These are phyloP conservation scores for Quercus suber DNA, from an alignment of 306 rosid genomes.

Conservation along the genomic window DNA sequence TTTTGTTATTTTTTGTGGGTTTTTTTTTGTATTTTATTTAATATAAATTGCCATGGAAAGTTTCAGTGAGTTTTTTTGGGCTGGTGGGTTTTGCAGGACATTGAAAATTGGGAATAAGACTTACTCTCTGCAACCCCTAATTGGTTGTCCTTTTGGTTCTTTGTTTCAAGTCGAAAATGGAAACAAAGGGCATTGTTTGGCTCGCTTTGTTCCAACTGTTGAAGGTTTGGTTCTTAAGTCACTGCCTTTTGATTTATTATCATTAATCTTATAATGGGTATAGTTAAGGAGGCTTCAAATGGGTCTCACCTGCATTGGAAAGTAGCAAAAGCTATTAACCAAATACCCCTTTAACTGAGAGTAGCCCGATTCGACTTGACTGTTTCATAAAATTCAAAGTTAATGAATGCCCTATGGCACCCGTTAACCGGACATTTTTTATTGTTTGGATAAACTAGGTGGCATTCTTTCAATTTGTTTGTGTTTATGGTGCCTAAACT, in stretches of 20 bases:
- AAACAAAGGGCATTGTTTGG: conserved; percentile 42
- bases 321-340: too few species aligned
- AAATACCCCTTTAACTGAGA: too few species aligned
- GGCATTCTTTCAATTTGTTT: background rate
- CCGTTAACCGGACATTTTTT: background rate
- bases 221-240: conserved; percentile 43
- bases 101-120: conserved; percentile 87
- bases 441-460: background rate
- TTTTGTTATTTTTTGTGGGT: background rate
- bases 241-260: background rate
- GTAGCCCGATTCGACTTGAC: too few species aligned
- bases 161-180: conserved; percentile 69
- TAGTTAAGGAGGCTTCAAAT: too few species aligned
- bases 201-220: conserved; percentile 34
- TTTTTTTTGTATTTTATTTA: background rate
- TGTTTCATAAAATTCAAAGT: too few species aligned
- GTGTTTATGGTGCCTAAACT: background rate
- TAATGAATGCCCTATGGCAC: too few species aligned
- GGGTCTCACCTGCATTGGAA: too few species aligned
- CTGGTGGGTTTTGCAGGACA: conserved; percentile 43
- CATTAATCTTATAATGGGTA: too few species aligned
- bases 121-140: conserved; percentile 64
- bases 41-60: background rate
- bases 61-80: background rate
- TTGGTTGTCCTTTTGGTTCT: conserved; percentile 77